phyloP scores from a whole-genome alignment of 306 rosid genomes.

The Hippophae tibetana region DNA sequence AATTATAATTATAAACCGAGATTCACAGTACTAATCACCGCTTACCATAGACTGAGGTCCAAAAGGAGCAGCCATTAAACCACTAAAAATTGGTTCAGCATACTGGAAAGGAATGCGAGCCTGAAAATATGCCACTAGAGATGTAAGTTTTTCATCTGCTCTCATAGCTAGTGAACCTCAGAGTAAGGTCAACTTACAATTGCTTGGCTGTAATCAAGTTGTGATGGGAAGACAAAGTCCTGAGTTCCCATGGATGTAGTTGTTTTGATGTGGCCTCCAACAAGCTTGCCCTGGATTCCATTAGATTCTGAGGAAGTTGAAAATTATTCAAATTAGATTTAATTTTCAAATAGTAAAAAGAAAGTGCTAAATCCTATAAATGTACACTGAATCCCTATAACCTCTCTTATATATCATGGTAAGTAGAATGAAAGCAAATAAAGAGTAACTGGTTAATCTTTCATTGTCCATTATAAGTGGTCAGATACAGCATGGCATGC shows the following conservation, averaged over 20 bases:
- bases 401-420: no score
- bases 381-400: no score
- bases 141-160: constrained; percentile 15
- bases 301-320: constrained; percentile 25
- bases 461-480: no score
- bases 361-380: no score
- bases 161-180: constrained; percentile 14
- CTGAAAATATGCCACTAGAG: constrained; percentile 31
- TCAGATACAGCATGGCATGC: no score
- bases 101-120: constrained; percentile 36
- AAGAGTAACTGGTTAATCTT: no score
- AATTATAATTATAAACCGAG: no score
- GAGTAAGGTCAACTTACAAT: constrained; percentile 37
- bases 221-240: constrained; percentile 33
- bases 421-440: no score
- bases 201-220: constrained; percentile 29
- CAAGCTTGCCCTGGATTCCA: constrained; percentile 21
- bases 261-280: constrained; percentile 23
- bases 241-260: constrained; percentile 21
- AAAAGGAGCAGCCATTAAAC: constrained; percentile 35
- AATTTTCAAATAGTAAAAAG: constrained; percentile 6
- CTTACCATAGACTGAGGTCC: constrained; percentile 37
- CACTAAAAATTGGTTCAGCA: constrained; percentile 34
- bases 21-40: not conserved
- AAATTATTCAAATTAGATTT: constrained; percentile 20